phyloP scores from a whole-genome alignment of 441 rosid genomes.

The Capsella rubella region DNA sequence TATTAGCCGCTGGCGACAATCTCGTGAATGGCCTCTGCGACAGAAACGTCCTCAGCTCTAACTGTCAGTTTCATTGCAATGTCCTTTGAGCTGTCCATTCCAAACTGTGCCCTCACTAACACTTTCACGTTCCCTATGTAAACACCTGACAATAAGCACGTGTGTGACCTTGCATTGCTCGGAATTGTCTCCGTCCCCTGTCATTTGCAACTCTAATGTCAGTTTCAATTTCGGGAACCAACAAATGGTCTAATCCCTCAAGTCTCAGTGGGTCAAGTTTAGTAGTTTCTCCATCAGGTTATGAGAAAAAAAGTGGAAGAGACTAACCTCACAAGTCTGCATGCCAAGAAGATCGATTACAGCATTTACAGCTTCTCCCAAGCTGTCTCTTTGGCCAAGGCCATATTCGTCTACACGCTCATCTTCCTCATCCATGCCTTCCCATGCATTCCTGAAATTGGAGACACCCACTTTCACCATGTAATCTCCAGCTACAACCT shows the following conservation, averaged over 20 bases:
- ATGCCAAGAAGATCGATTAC: slow-evolving; percentile 93
- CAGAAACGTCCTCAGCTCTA: slow-evolving; percentile 80
- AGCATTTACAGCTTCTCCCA: slow-evolving; percentile 83
- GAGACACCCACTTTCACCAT: slow-evolving; percentile 83
- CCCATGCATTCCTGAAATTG: slow-evolving; percentile 98
- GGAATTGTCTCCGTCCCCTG: slow-evolving; percentile 92
- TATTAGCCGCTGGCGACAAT: slow-evolving; percentile 82
- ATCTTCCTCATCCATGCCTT: slow-evolving; percentile 74
- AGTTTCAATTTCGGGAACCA: slow-evolving; percentile 19
- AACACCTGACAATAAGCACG: slow-evolving; percentile 85
- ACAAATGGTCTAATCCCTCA: neutral
- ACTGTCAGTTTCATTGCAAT: slow-evolving; percentile 92
- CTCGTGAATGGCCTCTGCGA: slow-evolving; percentile 86
- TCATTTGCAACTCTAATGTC: slow-evolving; percentile 27
- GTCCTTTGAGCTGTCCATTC: slow-evolving; percentile 78
- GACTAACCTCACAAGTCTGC: slow-evolving; percentile 96
- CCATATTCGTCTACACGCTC: slow-evolving; percentile 98
- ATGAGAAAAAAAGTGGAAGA: neutral
- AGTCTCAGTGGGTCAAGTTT: neutral
- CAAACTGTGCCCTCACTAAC: slow-evolving; percentile 83
- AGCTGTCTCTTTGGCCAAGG: slow-evolving; percentile 91
- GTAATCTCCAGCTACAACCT: slow-evolving; percentile 93
- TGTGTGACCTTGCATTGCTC: slow-evolving; percentile 93
- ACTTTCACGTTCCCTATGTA: slow-evolving; percentile 88
- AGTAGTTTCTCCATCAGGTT: neutral